Evolutionary conservation across 805 yeast genomes (phyloP).

Genomic region (Wickerhamiella shivajii): DNA sequence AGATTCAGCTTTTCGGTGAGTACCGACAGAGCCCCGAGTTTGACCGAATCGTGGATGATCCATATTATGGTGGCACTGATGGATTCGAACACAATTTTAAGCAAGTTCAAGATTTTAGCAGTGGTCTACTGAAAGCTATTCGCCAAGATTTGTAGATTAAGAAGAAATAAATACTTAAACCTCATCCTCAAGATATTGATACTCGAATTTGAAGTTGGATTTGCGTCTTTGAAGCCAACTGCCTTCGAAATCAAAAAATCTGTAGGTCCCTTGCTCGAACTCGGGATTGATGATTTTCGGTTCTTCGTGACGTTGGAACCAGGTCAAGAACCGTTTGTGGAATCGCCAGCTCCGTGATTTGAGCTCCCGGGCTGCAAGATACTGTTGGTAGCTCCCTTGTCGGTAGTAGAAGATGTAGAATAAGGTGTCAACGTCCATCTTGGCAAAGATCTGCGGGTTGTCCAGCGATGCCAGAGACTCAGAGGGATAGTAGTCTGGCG

Average conservation of each 20-base stretch:
- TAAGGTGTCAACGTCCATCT: constrained; percentile 73
- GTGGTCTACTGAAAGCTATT: constrained; percentile 40
- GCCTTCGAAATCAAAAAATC: constrained; percentile 74
- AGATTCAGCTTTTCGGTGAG: constrained; percentile 61
- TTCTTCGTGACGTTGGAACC: constrained; percentile 64
- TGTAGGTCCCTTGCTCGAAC: constrained; percentile 41
- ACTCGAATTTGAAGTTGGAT: constrained; percentile 40
- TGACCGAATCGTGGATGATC: constrained; percentile 61
- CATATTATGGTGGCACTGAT: constrained; percentile 76
- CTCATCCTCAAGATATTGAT: constrained; percentile 31
- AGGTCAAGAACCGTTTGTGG: constrained; percentile 56
- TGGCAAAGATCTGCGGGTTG: constrained; percentile 44
- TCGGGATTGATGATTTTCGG: constrained; percentile 30
- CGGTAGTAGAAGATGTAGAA: constrained; percentile 86
- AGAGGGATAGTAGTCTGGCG: constrained; percentile 79
- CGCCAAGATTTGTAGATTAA: background rate
- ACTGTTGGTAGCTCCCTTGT: constrained; percentile 57
- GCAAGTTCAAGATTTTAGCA: constrained; percentile 63
- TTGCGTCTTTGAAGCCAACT: constrained; percentile 50
- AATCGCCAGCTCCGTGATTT: constrained; percentile 68
- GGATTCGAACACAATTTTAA: constrained; percentile 71
- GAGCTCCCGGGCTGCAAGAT: constrained; percentile 69
- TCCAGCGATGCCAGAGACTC: constrained; percentile 45
- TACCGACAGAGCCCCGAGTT: constrained; percentile 45
- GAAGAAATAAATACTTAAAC: constrained; percentile 12